Base-by-base conservation (phyloP, 768 basidiomycete species). In the Tylopilus subfusipes region DNA sequence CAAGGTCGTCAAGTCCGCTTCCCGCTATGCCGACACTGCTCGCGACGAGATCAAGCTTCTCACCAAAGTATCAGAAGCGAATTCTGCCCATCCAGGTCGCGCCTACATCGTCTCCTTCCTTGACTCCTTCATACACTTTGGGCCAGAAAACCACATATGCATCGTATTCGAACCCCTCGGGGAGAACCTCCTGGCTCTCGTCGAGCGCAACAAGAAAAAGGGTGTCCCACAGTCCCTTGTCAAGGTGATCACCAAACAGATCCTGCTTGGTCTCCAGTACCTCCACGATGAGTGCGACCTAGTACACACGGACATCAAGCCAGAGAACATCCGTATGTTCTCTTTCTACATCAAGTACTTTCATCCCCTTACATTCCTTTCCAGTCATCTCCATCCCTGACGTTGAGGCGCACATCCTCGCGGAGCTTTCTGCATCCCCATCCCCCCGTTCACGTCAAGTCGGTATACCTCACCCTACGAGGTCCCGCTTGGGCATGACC, bases 21-120 rank as follows among this genome's bases (percentile, higher is more conserved):
- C 85, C 22, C 86, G 94, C 60, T 98, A 98, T 73, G 91, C 93
- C 56, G 95, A 98, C 69, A 98, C 96, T 5, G 96, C 96, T 27
- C 82, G 88, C 48, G 96, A 98, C 70, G 96, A 98, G 74, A 98
- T 98, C 71, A 91, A 93, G 68, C 82, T 98, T 31, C 81, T 94
- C 38, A 82, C 85, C 58, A 85, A 85, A 60, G 87, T 95, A 6
- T 77, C 82, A 50, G 78, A 82, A 19, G 79, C 82, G 68, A 86
- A 83, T 66, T 86, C 84, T n/a, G 66, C 75, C 2, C 93, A 96
- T 67, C 83, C 83, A 16, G 94, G 94, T 52, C 80, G 88, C 52
- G 73, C 79, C 24, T 85, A 94, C 66, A 81, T 96, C 53, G 92
- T 97, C 56, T 85, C 90, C 12, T 90, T 95, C 63, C 83, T 96